A percentile compares a stretch with the other conserved stretches of the same genome.
phyloP scores from a whole-genome alignment of 2,329 filamentous ascomycete species.

The Arthrobotrys sphaeroides region DNA sequence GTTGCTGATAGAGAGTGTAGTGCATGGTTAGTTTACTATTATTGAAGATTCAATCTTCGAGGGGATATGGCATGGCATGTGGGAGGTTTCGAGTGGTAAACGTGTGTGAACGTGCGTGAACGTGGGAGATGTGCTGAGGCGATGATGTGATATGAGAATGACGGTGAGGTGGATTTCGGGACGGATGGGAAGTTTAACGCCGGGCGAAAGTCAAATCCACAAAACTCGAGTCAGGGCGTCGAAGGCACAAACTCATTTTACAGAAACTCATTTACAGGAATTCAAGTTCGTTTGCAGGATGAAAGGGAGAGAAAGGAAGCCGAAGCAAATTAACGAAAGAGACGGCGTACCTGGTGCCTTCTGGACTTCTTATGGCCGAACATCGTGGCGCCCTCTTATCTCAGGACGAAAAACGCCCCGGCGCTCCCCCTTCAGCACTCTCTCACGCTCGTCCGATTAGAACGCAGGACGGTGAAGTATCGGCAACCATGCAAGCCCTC shows the following conservation, averaged over 20 bases:
- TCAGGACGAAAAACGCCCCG: conserved; percentile 3
- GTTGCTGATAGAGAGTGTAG: conserved; percentile 31
- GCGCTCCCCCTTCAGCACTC: conserved; percentile 11
- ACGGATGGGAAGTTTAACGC: neutral
- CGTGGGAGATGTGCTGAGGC: neutral
- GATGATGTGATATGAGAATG: neutral
- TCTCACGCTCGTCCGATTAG: neutral
- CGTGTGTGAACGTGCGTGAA: conserved; percentile 1
- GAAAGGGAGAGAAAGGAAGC: neutral
- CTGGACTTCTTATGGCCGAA: conserved; percentile 23
- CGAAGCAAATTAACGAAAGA: conserved; percentile 3
- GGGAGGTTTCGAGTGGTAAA: neutral
- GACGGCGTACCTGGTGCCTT: conserved; percentile 28
- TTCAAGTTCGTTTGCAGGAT: too few species aligned
- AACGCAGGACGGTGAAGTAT: neutral
- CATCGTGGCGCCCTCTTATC: conserved; percentile 4
- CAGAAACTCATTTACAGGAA: too few species aligned
- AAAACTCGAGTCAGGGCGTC: neutral
- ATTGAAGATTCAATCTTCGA: too few species aligned
- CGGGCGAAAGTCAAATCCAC: neutral
- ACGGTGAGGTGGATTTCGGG: neutral
- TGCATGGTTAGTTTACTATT: conserved; percentile 29
- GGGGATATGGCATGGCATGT: conserved; percentile 9
- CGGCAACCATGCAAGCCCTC: conserved; percentile 12
- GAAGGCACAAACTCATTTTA: neutral